These are phyloP conservation scores for Setaria viridis DNA, from an alignment of 202 grass and related monocot species.

Conservation along the genomic window DNA sequence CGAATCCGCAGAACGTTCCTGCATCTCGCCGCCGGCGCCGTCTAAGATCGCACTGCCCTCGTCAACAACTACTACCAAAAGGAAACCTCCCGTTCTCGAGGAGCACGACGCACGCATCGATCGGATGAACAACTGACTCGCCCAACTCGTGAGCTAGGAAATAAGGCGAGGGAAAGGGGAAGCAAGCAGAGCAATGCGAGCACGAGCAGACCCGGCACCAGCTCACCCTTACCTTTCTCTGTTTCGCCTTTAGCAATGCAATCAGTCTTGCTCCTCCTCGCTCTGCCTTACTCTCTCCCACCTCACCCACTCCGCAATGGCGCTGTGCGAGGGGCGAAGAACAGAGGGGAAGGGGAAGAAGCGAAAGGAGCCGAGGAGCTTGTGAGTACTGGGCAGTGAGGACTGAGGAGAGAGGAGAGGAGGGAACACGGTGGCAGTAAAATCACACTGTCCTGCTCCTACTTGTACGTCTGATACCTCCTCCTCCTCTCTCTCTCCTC, in stretches of 20 bases:
- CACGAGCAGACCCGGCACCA: not conserved
- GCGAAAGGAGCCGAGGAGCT: not conserved
- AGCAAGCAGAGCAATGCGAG: slow-evolving; percentile 29
- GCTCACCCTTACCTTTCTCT: slow-evolving; percentile 45
- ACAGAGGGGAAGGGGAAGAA: not conserved
- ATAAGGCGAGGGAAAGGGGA: slow-evolving; percentile 32
- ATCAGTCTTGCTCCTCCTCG: not conserved
- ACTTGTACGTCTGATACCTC: slow-evolving; percentile 37
- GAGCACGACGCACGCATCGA: not conserved
- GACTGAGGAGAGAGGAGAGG: slow-evolving; percentile 8
- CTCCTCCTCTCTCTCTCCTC: not conserved
- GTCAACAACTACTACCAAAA: not conserved
- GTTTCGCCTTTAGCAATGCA: slow-evolving; percentile 16
- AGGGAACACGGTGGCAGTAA: slow-evolving; percentile 48
- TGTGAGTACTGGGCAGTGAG: not conserved
- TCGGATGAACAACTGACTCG: not conserved
- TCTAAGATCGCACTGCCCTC: slow-evolving; percentile 3
- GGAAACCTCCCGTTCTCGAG: not conserved
- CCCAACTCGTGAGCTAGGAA: slow-evolving; percentile 30
- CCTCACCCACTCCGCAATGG: slow-evolving; percentile 20
- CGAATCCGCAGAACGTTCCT: not conserved
- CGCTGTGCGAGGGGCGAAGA: not conserved
- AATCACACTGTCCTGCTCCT: slow-evolving; percentile 48
- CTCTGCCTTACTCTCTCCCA: not conserved
- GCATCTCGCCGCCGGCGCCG: not conserved